These are phyloP conservation scores for Botryotinia globosa DNA, from an alignment of 2,329 filamentous ascomycete genomes.

Conservation along the genomic window DNA sequence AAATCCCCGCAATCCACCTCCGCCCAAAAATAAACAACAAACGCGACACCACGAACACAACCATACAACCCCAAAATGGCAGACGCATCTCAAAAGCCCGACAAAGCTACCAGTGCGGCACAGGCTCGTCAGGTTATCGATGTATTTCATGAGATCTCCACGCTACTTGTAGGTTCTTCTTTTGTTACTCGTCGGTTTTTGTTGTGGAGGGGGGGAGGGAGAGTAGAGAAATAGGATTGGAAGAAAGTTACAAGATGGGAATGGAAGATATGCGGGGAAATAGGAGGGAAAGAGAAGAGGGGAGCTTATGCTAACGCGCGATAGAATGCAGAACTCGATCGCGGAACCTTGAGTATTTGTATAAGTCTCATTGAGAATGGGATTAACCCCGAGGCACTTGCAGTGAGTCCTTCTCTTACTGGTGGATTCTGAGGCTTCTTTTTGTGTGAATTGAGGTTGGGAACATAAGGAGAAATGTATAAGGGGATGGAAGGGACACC, in stretches of 20 bases:
- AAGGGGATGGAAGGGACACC: too few relatives aligned
- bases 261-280: too few relatives aligned
- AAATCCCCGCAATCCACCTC: conserved; percentile 11
- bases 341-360: conserved; percentile 87
- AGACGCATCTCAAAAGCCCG: conserved; percentile 20
- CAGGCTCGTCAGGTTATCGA: conserved; percentile 81
- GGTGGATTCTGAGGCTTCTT: neutral
- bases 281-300: too few relatives aligned
- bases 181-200: conserved; percentile 7
- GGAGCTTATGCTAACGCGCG: conserved; percentile 6
- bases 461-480: neutral
- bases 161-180: conserved; percentile 69
- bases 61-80: conserved; percentile 42
- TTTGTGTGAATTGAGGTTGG: neutral
- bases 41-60: neutral
- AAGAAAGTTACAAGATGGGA: too few relatives aligned
- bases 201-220: neutral
- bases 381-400: conserved; percentile 90
- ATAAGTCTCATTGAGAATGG: conserved; percentile 97
- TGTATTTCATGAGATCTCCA: conserved; percentile 81
- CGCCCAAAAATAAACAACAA: conserved; percentile 1
- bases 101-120: conserved; percentile 54
- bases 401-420: conserved; percentile 56
- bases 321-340: conserved; percentile 90
- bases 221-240: neutral